Percentiles rank a stretch among this genome's conserved stretches.
These are phyloP conservation scores for Solanum virginianum DNA, from an alignment of 257 asterid species.

Conservation along the genomic window DNA sequence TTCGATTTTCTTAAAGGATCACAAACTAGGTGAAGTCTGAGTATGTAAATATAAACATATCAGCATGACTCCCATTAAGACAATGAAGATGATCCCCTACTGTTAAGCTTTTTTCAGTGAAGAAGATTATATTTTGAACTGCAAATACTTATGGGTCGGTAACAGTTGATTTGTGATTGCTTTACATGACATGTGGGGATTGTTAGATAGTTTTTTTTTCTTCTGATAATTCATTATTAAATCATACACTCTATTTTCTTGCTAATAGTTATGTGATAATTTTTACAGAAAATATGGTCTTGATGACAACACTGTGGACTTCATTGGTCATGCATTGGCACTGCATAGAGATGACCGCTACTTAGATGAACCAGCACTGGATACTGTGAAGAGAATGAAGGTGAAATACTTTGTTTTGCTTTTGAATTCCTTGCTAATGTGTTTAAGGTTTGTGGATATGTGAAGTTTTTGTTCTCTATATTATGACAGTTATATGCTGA, in stretches of 20 bases:
- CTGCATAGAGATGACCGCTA: conserved; percentile 85
- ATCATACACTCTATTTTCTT: background rate
- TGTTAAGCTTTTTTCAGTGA: background rate
- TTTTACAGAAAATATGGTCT: conserved; percentile 77
- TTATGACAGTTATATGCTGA: conserved; percentile 75
- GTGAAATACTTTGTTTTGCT: conserved; percentile 12
- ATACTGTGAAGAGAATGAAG: conserved; percentile 85
- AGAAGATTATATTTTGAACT: background rate
- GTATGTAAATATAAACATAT: background rate
- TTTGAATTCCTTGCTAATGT: background rate
- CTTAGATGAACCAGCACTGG: conserved; percentile 80
- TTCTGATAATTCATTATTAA: background rate
- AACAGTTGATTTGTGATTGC: background rate
- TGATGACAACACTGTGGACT: conserved; percentile 88
- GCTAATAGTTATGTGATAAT: background rate
- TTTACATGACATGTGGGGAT: background rate
- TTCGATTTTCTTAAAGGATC: background rate
- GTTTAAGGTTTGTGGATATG: background rate
- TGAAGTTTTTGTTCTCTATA: background rate
- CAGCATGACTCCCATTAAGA: background rate
- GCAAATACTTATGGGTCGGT: background rate
- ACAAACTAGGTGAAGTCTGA: background rate
- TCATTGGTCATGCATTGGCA: conserved; percentile 84
- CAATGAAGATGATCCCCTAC: background rate
- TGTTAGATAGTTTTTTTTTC: background rate